A percentile compares a stretch with the other conserved stretches of the same genome.
These are phyloP conservation scores for Meyerozyma smithsonii DNA, from an alignment of 1,139 yeast genomes.

Conservation along the genomic window DNA sequence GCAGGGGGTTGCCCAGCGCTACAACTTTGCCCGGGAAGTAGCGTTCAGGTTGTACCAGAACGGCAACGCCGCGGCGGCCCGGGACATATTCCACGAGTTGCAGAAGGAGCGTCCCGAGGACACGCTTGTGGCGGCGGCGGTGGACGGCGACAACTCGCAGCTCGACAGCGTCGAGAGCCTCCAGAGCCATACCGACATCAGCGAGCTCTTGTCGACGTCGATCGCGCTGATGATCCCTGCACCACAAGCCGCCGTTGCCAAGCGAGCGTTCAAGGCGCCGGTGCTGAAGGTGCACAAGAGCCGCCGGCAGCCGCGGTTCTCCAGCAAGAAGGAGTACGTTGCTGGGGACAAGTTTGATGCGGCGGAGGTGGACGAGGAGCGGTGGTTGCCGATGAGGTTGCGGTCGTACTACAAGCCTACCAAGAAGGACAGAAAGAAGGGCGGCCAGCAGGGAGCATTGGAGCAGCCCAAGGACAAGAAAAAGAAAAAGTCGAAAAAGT, in stretches of 20 bases:
- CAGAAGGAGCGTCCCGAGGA: background rate
- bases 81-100: background rate
- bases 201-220: conserved; percentile 25
- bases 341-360: conserved; percentile 24
- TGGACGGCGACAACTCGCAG: background rate
- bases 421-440: conserved; percentile 55
- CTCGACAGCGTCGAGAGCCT: background rate
- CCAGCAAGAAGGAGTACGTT: conserved; percentile 31
- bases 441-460: conserved; percentile 63
- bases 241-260: background rate
- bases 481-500: background rate
- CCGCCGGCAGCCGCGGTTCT: conserved; percentile 29
- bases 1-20: background rate
- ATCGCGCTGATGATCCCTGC: conserved; percentile 8
- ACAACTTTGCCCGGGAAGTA: background rate
- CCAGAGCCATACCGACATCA: conserved; percentile 14
- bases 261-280: background rate
- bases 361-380: conserved; percentile 45
- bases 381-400: conserved; percentile 89
- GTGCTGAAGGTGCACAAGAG: conserved; percentile 19
- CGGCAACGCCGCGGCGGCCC: background rate
- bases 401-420: conserved; percentile 80
- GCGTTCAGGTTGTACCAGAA: background rate
- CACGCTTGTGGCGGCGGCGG: background rate
- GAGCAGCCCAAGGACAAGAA: conserved; percentile 22